Percentiles rank a stretch among this genome's conserved stretches.
Conservation (phyloP, 1,284 basidiomycete species). For the Ustilago cynodontis region DNA sequence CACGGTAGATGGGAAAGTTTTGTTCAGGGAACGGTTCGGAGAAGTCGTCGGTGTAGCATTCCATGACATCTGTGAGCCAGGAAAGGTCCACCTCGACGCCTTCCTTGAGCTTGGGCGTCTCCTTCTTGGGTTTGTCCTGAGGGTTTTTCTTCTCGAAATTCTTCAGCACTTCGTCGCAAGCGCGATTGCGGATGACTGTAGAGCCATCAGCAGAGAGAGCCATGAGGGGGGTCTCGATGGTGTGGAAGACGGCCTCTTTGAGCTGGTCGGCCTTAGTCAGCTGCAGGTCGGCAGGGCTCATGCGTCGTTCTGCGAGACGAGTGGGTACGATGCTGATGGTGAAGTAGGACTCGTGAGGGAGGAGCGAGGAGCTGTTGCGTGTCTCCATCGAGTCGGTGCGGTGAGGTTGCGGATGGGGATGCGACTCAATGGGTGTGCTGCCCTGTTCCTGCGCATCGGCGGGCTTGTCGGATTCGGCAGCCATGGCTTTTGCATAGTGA, state of each 20-base stretch:
- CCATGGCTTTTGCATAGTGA: slow-evolving; percentile 27
- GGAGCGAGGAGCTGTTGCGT: slow-evolving; percentile 18
- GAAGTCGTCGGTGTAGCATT: slow-evolving; percentile 62
- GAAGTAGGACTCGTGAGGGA: slow-evolving; percentile 61
- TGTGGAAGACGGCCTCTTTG: slow-evolving; percentile 54
- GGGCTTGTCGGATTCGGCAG: slow-evolving; percentile 23
- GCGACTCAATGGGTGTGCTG: neutral
- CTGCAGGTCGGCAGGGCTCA: slow-evolving; percentile 46
- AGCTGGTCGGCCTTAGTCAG: slow-evolving; percentile 50
- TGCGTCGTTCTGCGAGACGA: slow-evolving; percentile 47
- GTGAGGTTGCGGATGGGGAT: neutral
- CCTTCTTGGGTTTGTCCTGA: slow-evolving; percentile 38
- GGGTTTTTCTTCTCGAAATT: slow-evolving; percentile 51
- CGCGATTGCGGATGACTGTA: slow-evolving; percentile 58
- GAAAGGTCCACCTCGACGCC: slow-evolving; percentile 50
- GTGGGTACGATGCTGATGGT: slow-evolving; percentile 57
- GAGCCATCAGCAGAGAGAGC: slow-evolving; percentile 59
- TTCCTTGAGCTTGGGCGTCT: slow-evolving; percentile 28
- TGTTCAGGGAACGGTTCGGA: slow-evolving; percentile 51
- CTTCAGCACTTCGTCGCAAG: slow-evolving; percentile 58
- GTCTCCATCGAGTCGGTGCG: slow-evolving; percentile 27
- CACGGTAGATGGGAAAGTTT: slow-evolving; percentile 63
- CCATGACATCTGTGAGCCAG: slow-evolving; percentile 61
- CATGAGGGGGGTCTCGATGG: slow-evolving; percentile 57
- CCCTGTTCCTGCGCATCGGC: neutral